Base-by-base conservation (phyloP, 148 eudicot species). In the Simmondsia chinensis region DNA sequence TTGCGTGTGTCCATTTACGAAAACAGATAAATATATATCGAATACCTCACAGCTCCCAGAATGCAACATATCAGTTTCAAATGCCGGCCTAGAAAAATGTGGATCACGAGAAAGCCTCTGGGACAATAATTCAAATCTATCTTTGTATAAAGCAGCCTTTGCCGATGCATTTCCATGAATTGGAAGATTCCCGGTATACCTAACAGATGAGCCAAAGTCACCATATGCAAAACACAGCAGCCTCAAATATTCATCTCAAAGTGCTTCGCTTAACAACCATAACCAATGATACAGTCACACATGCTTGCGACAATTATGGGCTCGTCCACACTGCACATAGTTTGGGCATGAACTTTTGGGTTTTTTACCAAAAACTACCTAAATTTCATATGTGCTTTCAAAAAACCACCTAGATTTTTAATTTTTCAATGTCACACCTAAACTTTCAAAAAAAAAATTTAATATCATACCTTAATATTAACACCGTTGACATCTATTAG, bases 41-140 rank as follows among this genome's bases (percentile, higher is more conserved):
- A 47, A n/a, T 63, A 85, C 99, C 97, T 91, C 94, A 61, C 94
- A 85, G 47, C 75, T 70, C 17, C 94, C 89, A 26, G 56, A 65
- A 37, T 61, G 71, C 20, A 87, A 71, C 32, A 59, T 33, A 19
- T 64, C 80, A 39, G 66, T 49, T 50, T 72, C 81, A 68, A 84
- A 89, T 20, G 73, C 76, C 49, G 95, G 88, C 47, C 69, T 76
- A 23, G 87, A 76, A 57, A 89, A 89, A 56, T 79, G 78, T 12
- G 87, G 87, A 33, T 81, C 80, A 6, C 89, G 95, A 51, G 83
- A 68, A 61, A 91, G 76, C 64, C 81, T 79, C 57, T 82, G 89
- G 7, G 61, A 68, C 72, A 91, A 43, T 46, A 82, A 59, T 25
- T 79, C 72, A 65, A 85, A 82, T 54, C 99, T 74, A 56, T 91